Evolutionary conservation across 345 rosid genomes (phyloP), one percentile per base, ranked within the genome.

Genomic region (Rhizophora apiculata): DNA sequence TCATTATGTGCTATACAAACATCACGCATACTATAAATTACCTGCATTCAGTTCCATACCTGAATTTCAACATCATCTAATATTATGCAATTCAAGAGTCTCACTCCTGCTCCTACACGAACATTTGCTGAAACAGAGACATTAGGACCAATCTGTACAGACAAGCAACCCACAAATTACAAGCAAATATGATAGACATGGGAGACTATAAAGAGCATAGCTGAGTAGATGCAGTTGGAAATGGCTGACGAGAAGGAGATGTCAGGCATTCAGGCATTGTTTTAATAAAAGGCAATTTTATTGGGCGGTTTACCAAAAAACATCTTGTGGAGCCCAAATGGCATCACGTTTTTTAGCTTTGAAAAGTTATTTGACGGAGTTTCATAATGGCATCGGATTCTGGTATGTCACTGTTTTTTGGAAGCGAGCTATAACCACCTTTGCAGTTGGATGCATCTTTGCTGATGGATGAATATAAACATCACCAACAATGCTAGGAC

Each of bases 91-190:
- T 69, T 82, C 46, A 82, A 83, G 62, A 93, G 98, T 87, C 98
- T 87, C 48, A 85, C 96, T 60, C 98, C 98, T 19, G 94, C 87
- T 80, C 98, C 98, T 60, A 93, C 74, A 46, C 96, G 92, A 68
- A 93, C 98, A 82, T 92, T 92, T 31, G 98, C 96, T 31, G 96
- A 88, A 69, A 90, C 77, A 36, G 97, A 89, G 32, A 89, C 98
- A 73, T 91, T 90, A 51, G 98, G 97, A 79, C 98, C 98, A 73
- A 93, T 83, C 98, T 93, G 92, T 79, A 60, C 37, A 31, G 18
- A 58, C 22, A 62, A 37, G 62, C 24, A 64, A 48, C 54, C 51
- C 18, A 30, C 34, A 9, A 21, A 9, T 37, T 16, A 31, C 24
- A 54, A 43, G 27, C 16, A 20, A 65, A 52, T 22, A 56, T 9